These are phyloP conservation scores for Calonectria leucothoes DNA, from an alignment of 2,329 filamentous ascomycete genomes.

Conservation along the genomic window DNA sequence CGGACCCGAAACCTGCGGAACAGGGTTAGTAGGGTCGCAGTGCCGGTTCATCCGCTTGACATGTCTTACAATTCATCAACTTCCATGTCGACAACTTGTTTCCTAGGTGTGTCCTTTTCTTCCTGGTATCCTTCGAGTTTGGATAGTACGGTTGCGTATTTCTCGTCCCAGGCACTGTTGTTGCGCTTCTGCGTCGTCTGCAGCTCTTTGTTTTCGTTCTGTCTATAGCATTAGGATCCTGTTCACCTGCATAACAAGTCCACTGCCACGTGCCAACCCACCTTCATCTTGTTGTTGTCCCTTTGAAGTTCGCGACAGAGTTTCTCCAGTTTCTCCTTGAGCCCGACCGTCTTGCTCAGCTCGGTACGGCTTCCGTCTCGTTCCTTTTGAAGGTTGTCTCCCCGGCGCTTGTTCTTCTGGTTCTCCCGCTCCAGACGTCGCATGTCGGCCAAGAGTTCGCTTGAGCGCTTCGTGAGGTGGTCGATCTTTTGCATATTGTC, in stretches of 20 bases:
- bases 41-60: constrained; percentile 25
- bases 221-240: constrained; percentile 38
- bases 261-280: constrained; percentile 52
- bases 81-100: constrained; percentile 85
- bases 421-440: constrained; percentile 95
- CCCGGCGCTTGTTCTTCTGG: constrained; percentile 94
- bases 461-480: constrained; percentile 88
- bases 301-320: constrained; percentile 93
- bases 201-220: constrained; percentile 94
- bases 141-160: constrained; percentile 81
- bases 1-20: constrained; percentile 77
- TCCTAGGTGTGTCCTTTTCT: constrained; percentile 85
- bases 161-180: constrained; percentile 85
- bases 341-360: constrained; percentile 86
- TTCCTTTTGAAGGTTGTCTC: constrained; percentile 95
- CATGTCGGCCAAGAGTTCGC: constrained; percentile 92
- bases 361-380: constrained; percentile 91
- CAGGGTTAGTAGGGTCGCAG: constrained; percentile 17
- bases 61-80: constrained; percentile 83
- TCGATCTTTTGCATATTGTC: constrained; percentile 93
- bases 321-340: constrained; percentile 98
- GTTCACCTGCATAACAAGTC: neutral
- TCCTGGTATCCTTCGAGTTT: constrained; percentile 91
- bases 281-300: constrained; percentile 99
- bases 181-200: constrained; percentile 88